Evolutionary conservation across 352 stramenopile species (phyloP), one percentile per base, ranked within the genome.

Genomic region (Phytophthora nicotianae): DNA sequence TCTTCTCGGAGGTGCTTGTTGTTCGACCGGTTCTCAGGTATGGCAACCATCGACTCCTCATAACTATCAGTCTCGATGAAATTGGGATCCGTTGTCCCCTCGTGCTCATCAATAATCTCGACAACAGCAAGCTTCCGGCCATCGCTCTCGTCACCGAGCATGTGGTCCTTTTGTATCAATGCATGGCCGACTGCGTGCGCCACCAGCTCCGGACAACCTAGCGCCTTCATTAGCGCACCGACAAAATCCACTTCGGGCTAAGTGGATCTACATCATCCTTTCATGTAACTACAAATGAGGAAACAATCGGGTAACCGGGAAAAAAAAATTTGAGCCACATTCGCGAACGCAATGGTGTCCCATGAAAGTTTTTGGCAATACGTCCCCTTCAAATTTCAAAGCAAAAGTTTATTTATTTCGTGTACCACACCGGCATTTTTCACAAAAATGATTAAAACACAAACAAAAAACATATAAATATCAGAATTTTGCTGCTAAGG

Each of bases 191-290:
- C 47, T 7, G 85, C 62, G 10, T 65, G 37, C 0, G 19, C 38
- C 10, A 84, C 77, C 9, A 71, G 37, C 4, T 54, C 47, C 9
- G 82, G 58, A 9, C 19, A 64, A 16, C 58, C 62, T 13, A 88
- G 41, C 29, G 68, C 72, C 24, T 24, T 24, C 51, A 65, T 55
- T 6, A 83, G 53, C 7, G 58, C 79, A 19, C 41, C 49, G 5
- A 81, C 56, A 21, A 81, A 83, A 21, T 83, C 69, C 41, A 77
- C 74, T 17, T 79, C 57, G 11, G 67, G 60, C 33, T n/a, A n/a
- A n/a, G n/a, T n/a, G n/a, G n/a, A n/a, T n/a, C n/a, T n/a, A n/a
- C n/a, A n/a, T n/a, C n/a, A n/a, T n/a, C n/a, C n/a, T n/a, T n/a
- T n/a, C n/a, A n/a, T n/a, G n/a, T n/a, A n/a, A n/a, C n/a, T n/a